Evolutionary conservation across 768 basidiomycete species (phyloP).

Genomic region (Cubamyces sp.): DNA sequence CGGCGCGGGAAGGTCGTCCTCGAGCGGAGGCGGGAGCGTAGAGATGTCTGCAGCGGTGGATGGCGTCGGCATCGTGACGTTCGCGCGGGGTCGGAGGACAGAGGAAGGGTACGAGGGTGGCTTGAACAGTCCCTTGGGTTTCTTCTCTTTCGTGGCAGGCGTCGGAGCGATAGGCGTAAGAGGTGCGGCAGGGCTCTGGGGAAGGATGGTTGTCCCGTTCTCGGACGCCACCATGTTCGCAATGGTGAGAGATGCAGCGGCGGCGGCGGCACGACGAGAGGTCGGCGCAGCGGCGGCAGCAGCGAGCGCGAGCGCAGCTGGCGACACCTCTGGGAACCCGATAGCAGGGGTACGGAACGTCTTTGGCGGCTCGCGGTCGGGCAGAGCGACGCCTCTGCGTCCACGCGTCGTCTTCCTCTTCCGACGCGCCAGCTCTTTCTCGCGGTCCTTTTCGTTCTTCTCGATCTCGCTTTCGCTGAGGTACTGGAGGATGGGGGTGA

Average conservation of each 20-base stretch:
- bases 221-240: constrained; percentile 93
- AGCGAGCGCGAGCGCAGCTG: constrained; percentile 68
- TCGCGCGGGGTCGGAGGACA: constrained; percentile 64
- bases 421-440: constrained; percentile 88
- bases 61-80: constrained; percentile 58
- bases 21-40: constrained; percentile 59
- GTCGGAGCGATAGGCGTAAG: constrained; percentile 41
- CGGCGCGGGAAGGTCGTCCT: constrained; percentile 58
- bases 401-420: constrained; percentile 85
- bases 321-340: constrained; percentile 79
- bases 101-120: constrained; percentile 59
- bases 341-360: constrained; percentile 91
- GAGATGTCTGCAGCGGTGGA: constrained; percentile 72
- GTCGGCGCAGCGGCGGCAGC: constrained; percentile 69
- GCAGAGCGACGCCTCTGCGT: constrained; percentile 77
- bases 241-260: constrained; percentile 81
- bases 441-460: constrained; percentile 87
- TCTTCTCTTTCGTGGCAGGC: constrained; percentile 61
- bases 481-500: constrained; percentile 88
- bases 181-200: constrained; percentile 48
- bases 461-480: constrained; percentile 90
- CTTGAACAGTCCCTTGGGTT: constrained; percentile 73
- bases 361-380: constrained; percentile 90
- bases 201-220: constrained; percentile 67
- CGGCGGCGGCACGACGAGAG: constrained; percentile 83